Conservation (phyloP, 2,329 filamentous ascomycete species). For the Ceratocystis huliohia region DNA sequence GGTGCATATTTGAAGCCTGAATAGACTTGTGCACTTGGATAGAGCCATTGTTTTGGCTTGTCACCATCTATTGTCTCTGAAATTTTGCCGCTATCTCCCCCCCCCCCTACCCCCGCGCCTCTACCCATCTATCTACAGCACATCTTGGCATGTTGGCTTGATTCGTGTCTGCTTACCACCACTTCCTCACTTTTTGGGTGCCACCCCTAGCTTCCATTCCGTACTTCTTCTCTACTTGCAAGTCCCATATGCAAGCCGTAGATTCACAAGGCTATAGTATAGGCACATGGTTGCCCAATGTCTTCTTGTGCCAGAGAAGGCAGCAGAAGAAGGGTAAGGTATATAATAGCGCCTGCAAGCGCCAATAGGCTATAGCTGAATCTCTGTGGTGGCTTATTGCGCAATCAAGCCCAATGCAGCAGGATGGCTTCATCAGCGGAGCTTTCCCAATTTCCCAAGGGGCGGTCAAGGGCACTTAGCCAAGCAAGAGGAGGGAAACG, state of each 20-base stretch:
- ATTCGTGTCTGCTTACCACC: not conserved
- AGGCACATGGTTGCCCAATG: not conserved
- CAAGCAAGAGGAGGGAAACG: not conserved
- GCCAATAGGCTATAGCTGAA: not conserved
- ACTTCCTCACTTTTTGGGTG: not conserved
- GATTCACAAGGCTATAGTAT: not conserved
- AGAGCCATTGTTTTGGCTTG: not conserved
- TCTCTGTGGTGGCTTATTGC: not conserved
- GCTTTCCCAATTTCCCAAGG: not conserved
- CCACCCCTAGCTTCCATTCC: not conserved
- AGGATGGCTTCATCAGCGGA: not conserved
- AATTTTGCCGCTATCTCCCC: not conserved
- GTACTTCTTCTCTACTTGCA: not conserved
- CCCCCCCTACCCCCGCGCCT: no score
- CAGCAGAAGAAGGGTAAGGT: not conserved
- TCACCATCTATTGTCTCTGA: not conserved
- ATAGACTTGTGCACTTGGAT: not conserved
- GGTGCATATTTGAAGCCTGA: slow-evolving; percentile 2
- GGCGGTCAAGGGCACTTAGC: not conserved
- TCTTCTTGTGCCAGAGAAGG: not conserved
- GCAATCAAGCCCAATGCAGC: not conserved
- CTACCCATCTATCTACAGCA: no score
- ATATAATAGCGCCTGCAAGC: not conserved
- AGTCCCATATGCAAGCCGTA: not conserved
- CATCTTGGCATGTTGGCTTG: no score